Evolutionary conservation across 2,329 filamentous ascomycete species (phyloP), one percentile per base, ranked within the genome.

Genomic region (Fusarium anthophilum): DNA sequence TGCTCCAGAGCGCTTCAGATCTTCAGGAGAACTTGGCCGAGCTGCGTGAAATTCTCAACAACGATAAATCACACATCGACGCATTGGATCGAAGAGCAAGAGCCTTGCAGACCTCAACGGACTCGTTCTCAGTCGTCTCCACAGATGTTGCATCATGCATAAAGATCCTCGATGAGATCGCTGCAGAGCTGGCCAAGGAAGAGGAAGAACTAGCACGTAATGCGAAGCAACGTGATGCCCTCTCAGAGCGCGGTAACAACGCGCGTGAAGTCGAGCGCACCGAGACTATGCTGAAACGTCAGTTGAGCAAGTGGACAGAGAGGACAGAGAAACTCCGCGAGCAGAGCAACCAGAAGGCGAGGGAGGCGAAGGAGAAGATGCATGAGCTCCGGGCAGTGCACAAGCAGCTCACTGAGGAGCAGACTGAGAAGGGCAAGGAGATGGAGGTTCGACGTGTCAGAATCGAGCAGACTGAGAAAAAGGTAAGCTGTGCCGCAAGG

Each of bases 381-480:
- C 94, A 98, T 79, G 93, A 96, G 83, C 86, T 99, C 63, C 89
- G 94, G 63, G 90, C 88, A 8, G 89, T 95, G 53, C 96, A 99
- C 82, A 91, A 91, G 79, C 91, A 91, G 80, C 86, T 98, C 69
- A 93, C 92, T 2, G 93, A 96, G 79, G 96, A 99, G 86, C 89
- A 95, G 72, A 90, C 89, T 3, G 94, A 96, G 62, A 97, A 97
- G 84, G 92, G 92, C 39, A 92, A 94, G 66, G 96, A 98, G 80
- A 97, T 98, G 85, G 96, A 99, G 86, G 91, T 93, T 80, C 88
- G 95, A 78, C 91, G 94, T 76, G 94, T 98, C n/a, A 88, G 95
- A 69, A 98, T 99, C 73, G 96, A 99, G 84, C 95, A 98, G 86
- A 98, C 94, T 14, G 96, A 98, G 88, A 98, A 98, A 86, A 98